Conservation (phyloP, 495 filamentous ascomycete genomes). For the Penicillium maclennaniae region DNA sequence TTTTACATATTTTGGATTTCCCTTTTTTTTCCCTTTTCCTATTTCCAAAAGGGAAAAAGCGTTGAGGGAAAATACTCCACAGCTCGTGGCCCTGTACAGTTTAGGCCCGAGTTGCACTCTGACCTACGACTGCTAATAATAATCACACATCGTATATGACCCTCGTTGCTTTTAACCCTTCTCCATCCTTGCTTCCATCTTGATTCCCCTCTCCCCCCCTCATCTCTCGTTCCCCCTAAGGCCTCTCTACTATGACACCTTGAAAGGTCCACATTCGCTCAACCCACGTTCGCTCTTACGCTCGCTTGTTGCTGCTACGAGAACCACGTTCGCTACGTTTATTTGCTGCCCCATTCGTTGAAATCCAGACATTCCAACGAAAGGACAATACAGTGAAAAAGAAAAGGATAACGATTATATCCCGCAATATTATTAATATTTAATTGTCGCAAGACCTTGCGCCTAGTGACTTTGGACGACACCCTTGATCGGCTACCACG, state of each 20-base stretch:
- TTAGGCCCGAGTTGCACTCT: conserved; percentile 24
- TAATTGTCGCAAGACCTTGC: conserved; percentile 21
- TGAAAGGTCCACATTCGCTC: conserved; percentile 42
- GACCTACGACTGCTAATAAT: conserved; percentile 31
- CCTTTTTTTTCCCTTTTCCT: not conserved
- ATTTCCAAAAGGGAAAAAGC: conserved; percentile 1
- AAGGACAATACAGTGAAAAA: conserved; percentile 13
- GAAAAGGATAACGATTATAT: conserved; percentile 15
- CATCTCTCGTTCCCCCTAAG: conserved; percentile 15
- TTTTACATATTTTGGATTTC: not conserved
- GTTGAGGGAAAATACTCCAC: conserved; percentile 17
- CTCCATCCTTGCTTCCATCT: conserved; percentile 24
- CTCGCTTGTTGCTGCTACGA: conserved; percentile 44
- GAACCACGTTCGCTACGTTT: conserved; percentile 45
- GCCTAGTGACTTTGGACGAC: conserved; percentile 11
- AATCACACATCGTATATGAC: conserved; percentile 18
- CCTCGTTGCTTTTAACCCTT: conserved; percentile 29
- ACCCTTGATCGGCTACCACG: conserved; percentile 5
- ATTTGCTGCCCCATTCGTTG: conserved; percentile 12
- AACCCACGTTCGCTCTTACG: conserved; percentile 42
- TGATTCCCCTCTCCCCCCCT: conserved; percentile 11
- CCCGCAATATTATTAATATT: conserved; percentile 21
- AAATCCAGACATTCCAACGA: conserved; percentile 11
- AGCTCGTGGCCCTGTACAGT: conserved; percentile 25
- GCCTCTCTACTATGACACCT: conserved; percentile 32